phyloP scores from a whole-genome alignment of 192 early-diverging fungal genomes.

The Backusella mclennaniae region DNA sequence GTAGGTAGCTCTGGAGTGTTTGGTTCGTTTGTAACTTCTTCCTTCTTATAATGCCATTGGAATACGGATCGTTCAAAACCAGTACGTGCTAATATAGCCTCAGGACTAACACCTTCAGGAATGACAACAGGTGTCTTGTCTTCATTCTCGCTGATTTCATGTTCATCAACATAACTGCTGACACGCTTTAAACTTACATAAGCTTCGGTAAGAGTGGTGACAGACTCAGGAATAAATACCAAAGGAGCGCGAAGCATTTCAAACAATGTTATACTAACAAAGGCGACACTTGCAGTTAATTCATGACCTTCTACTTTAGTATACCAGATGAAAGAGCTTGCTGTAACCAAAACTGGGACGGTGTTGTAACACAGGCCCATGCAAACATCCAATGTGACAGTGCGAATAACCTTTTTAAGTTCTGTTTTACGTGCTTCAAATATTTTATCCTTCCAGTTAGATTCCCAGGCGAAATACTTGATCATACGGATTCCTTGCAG shows the following conservation, averaged over 20 bases:
- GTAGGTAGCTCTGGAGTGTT: background rate
- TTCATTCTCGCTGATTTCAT: slow-evolving; percentile 22
- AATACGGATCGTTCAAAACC: slow-evolving; percentile 18
- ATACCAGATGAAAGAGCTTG: slow-evolving; percentile 56
- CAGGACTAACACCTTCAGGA: background rate
- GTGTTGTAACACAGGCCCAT: slow-evolving; percentile 42
- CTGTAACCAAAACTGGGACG: slow-evolving; percentile 51
- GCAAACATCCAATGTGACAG: slow-evolving; percentile 14
- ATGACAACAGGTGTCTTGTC: background rate
- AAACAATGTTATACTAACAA: slow-evolving; percentile 64
- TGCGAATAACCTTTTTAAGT: slow-evolving; percentile 18
- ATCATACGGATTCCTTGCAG: slow-evolving; percentile 79
- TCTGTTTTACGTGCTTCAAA: slow-evolving; percentile 38
- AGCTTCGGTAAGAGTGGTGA: slow-evolving; percentile 47
- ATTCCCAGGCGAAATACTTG: slow-evolving; percentile 85
- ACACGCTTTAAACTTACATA: slow-evolving; percentile 59
- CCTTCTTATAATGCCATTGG: slow-evolving; percentile 19
- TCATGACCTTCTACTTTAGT: slow-evolving; percentile 48
- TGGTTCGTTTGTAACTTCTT: slow-evolving; percentile 1
- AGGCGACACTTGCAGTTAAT: slow-evolving; percentile 56
- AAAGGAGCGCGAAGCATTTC: slow-evolving; percentile 53
- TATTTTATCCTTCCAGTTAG: slow-evolving; percentile 66
- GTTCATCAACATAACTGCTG: slow-evolving; percentile 31
- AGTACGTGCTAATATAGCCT: background rate
- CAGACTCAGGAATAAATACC: slow-evolving; percentile 52